Percentiles rank a stretch among this genome's conserved stretches.
Conservation (phyloP, 1,284 basidiomycete species). For the Pyrrhoderma noxium region DNA sequence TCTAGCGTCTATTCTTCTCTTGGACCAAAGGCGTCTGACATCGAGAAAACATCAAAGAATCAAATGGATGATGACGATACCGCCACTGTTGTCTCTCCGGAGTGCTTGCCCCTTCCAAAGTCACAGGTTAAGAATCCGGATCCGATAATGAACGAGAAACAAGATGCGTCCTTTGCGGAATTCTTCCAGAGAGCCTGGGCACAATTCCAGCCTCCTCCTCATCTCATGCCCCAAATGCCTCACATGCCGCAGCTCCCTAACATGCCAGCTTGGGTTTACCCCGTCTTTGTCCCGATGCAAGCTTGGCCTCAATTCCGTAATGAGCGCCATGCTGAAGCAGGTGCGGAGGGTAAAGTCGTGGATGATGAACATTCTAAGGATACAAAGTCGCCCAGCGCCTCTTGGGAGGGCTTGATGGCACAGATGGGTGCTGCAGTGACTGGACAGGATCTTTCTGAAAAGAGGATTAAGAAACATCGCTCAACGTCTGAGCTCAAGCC, state of each 20-base stretch:
- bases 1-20: constrained; percentile 13
- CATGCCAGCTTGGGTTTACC: constrained; percentile 59
- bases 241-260: constrained; percentile 37
- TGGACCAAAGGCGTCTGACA: constrained; percentile 17
- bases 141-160: constrained; percentile 42
- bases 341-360: constrained; percentile 28
- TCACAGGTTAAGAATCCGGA: constrained; percentile 4
- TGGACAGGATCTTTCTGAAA: constrained; percentile 33
- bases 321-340: constrained; percentile 32
- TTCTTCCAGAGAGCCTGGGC: constrained; percentile 69
- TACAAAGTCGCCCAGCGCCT: constrained; percentile 34
- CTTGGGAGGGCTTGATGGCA: constrained; percentile 70
- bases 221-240: constrained; percentile 49
- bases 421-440: constrained; percentile 38
- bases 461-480: constrained; percentile 42
- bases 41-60: constrained; percentile 6
- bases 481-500: constrained; percentile 43
- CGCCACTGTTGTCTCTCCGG: constrained; percentile 16
- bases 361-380: constrained; percentile 28
- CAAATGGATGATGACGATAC: constrained; percentile 17
- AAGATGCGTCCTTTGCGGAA: constrained; percentile 60
- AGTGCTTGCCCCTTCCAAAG: constrained; percentile 10
- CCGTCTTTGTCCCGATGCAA: constrained; percentile 64
- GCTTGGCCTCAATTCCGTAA: constrained; percentile 58
- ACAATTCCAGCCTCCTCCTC: constrained; percentile 53